Evolutionary conservation across 768 basidiomycete species (phyloP).

Genomic region (Tylopilus intermedius): DNA sequence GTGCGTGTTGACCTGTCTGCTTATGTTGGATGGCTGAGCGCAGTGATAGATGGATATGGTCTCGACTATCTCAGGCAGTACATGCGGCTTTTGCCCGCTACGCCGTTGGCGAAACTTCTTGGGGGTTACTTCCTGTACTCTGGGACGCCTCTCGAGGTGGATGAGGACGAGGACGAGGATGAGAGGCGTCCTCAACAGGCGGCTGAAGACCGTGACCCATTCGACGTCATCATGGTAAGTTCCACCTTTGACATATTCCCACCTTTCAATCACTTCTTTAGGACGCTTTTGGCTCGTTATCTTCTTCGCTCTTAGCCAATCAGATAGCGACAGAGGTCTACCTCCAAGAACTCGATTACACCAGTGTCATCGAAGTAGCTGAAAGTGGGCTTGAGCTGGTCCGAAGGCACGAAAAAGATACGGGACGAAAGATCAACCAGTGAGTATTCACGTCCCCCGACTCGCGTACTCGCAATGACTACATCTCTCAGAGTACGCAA

Average conservation of each 20-base stretch:
- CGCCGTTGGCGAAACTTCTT: slow-evolving; percentile 52
- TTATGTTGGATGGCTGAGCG: not conserved
- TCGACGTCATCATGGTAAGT: slow-evolving; percentile 60
- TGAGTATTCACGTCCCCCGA: slow-evolving; percentile 25
- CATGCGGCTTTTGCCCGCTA: slow-evolving; percentile 58
- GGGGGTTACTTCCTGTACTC: slow-evolving; percentile 65
- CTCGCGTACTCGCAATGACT: not conserved
- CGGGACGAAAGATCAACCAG: slow-evolving; percentile 50
- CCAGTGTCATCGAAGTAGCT: slow-evolving; percentile 63
- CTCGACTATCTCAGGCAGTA: slow-evolving; percentile 52
- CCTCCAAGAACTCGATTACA: slow-evolving; percentile 64
- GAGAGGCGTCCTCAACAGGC: slow-evolving; percentile 6
- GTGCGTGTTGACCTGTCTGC: slow-evolving; percentile 39
- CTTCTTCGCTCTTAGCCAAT: slow-evolving; percentile 61
- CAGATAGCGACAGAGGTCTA: slow-evolving; percentile 65
- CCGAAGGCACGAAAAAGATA: slow-evolving; percentile 48
- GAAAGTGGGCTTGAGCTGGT: slow-evolving; percentile 66
- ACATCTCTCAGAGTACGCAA: slow-evolving; percentile 48
- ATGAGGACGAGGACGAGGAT: slow-evolving; percentile 25
- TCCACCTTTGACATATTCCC: not conserved
- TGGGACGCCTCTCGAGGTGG: slow-evolving; percentile 42
- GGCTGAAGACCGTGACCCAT: slow-evolving; percentile 44
- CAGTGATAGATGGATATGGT: slow-evolving; percentile 55
- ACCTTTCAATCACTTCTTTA: slow-evolving; percentile 26
- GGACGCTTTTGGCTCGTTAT: slow-evolving; percentile 49